Base-by-base conservation (phyloP, 2,329 filamentous ascomycete genomes). In the Leptographium radiaticola region DNA sequence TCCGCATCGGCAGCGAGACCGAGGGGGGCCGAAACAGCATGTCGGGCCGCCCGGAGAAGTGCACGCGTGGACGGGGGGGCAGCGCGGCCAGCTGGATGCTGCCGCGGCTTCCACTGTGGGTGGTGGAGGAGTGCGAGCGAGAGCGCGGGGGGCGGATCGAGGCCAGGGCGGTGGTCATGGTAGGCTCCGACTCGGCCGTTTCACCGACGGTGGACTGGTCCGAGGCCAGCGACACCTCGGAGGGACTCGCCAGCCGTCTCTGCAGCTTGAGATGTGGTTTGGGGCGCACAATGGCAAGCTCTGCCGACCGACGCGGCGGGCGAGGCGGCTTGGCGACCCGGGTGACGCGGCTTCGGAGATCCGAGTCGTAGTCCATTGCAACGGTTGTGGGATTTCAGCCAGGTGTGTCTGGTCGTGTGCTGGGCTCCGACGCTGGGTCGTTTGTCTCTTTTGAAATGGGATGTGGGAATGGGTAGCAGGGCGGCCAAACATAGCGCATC, bases 141-240 rank as follows among this genome's bases (percentile, higher is more conserved):
- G 25, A 25, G 25, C 3, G 25, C 25, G 25, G 25, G 25, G 25
- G 25, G 5, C 25, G 25, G 25, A 25, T 25, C 25, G 25, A 25
- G 25, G 25, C 25, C 25, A 25, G 25, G 25, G 25, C 25, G 25
- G 25, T 25, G 25, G 25, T 25, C 25, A 25, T 25, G 25, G 25
- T 25, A 25, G 25, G 25, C 25, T 47, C 47, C 11, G 36, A n/a
- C 2, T 55, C 40, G 9, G 48, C 44, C 11, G 49, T 44, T 8
- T 39, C 50, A 6, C 56, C 53, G n/a, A 51, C 33, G 6, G 56
- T 50, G 15, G 56, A 49, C 16, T 48, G 43, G 49, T 53, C 52
- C 4, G 56, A 55, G 12, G 53, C 36, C 18, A 52, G 15, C 1
- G 56, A 57, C 3, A 52, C 39, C 25, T 55, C 42, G 7, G 56